phyloP scores from a whole-genome alignment of 2,329 filamentous ascomycete species.

The Didymella segeticola region DNA sequence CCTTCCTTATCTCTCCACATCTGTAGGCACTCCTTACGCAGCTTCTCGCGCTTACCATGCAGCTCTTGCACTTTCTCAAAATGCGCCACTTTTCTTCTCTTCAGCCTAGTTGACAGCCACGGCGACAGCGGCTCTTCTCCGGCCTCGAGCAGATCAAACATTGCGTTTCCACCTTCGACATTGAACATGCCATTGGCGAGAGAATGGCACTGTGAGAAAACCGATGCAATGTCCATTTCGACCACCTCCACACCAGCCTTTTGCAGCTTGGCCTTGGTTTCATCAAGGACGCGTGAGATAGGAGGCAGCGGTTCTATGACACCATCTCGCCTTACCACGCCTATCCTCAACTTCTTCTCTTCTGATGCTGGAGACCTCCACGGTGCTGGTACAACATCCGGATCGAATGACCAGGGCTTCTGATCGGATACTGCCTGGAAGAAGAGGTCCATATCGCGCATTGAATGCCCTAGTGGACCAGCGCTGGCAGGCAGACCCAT shows the following conservation, averaged over 20 bases:
- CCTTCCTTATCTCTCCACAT: slow-evolving; percentile 61
- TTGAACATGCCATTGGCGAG: slow-evolving; percentile 66
- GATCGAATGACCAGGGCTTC: slow-evolving; percentile 59
- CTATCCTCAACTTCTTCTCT: slow-evolving; percentile 50
- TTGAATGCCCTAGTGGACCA: slow-evolving; percentile 55
- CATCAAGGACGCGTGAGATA: slow-evolving; percentile 54
- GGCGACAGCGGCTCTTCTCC: slow-evolving; percentile 65
- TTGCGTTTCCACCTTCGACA: slow-evolving; percentile 62
- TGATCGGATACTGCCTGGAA: slow-evolving; percentile 61
- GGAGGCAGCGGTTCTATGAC: slow-evolving; percentile 61
- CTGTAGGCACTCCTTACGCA: slow-evolving; percentile 63
- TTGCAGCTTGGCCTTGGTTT: slow-evolving; percentile 48
- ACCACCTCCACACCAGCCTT: slow-evolving; percentile 61
- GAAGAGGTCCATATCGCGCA: slow-evolving; percentile 61
- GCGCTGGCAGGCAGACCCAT: slow-evolving; percentile 53
- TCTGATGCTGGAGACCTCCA: slow-evolving; percentile 42
- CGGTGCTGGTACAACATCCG: slow-evolving; percentile 50
- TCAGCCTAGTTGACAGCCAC: slow-evolving; percentile 63
- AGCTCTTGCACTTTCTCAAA: slow-evolving; percentile 59
- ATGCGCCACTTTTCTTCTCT: slow-evolving; percentile 55
- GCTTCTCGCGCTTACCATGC: slow-evolving; percentile 58
- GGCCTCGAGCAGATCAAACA: slow-evolving; percentile 64
- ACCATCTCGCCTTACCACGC: slow-evolving; percentile 59
- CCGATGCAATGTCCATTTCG: slow-evolving; percentile 61
- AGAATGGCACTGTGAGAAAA: slow-evolving; percentile 62